Evolutionary conservation across 805 yeast genomes (phyloP).

Genomic region (Blastobotrys terrestris): DNA sequence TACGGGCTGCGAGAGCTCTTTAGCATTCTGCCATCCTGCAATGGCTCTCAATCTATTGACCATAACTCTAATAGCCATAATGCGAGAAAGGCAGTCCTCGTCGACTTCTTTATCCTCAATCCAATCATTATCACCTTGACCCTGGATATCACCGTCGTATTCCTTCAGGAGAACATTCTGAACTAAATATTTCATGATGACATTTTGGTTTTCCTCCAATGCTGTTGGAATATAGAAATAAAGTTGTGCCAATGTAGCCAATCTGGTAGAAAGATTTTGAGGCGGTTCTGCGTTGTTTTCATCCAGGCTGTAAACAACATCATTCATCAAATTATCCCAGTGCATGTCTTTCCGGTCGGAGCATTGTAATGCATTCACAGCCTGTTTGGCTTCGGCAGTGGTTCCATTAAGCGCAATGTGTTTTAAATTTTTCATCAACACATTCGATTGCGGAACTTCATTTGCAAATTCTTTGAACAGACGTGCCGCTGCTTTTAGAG

Average conservation of each 20-base stretch:
- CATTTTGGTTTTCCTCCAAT: conserved; percentile 49
- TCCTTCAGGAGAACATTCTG: conserved; percentile 49
- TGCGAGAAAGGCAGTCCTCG: conserved; percentile 40
- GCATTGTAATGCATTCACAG: conserved; percentile 52
- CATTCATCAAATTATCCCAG: conserved; percentile 34
- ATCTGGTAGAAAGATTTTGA: conserved; percentile 41
- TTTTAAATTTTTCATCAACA: conserved; percentile 41
- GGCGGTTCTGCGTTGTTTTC: neutral
- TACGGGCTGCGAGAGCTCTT: conserved; percentile 51
- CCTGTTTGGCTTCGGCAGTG: conserved; percentile 57
- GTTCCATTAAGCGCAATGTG: conserved; percentile 46
- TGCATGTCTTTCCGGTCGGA: conserved; percentile 38
- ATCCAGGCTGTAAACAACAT: conserved; percentile 14
- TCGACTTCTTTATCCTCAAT: conserved; percentile 41
- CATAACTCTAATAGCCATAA: conserved; percentile 49
- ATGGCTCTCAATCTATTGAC: conserved; percentile 49
- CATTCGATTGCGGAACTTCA: conserved; percentile 39
- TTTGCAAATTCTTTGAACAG: conserved; percentile 48
- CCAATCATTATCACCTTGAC: conserved; percentile 32
- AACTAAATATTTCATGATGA: conserved; percentile 52
- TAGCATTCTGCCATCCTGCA: conserved; percentile 34
- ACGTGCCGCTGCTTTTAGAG: conserved; percentile 55
- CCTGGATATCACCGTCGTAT: conserved; percentile 25
- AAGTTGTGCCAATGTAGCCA: conserved; percentile 56
- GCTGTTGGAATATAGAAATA: conserved; percentile 43